Evolutionary conservation across 2,329 filamentous ascomycete genomes (phyloP).

Genomic region (Aspergillus quadricinctus): DNA sequence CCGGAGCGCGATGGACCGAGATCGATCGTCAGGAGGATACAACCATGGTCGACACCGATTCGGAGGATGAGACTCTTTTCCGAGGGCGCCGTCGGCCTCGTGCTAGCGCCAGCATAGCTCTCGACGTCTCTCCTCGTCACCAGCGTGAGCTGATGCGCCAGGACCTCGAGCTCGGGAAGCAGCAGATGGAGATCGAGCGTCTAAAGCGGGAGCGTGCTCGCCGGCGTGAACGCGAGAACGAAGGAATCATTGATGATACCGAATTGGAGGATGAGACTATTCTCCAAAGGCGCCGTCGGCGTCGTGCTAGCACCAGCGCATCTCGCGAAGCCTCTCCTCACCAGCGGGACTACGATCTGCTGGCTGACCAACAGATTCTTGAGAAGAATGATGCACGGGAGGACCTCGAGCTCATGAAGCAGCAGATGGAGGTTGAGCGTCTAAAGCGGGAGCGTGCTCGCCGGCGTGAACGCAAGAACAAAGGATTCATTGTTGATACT

Average conservation of each 20-base stretch:
- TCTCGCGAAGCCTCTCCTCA: no score
- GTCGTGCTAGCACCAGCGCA: no score
- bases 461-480: conserved; percentile 21
- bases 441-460: conserved; percentile 31
- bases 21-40: conserved; percentile 58
- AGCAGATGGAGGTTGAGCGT: conserved; percentile 34
- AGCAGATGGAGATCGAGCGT: conserved; percentile 34
- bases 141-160: conserved; percentile 19
- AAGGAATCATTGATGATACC: neutral
- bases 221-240: conserved; percentile 21
- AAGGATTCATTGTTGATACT: no score
- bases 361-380: conserved; percentile 31
- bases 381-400: conserved; percentile 31
- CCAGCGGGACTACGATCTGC: conserved; percentile 29
- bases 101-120: conserved; percentile 21
- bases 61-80: conserved; percentile 22
- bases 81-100: conserved; percentile 15
- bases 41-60: conserved; percentile 18
- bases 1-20: conserved; percentile 87
- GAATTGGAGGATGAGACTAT: no score
- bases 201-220: conserved; percentile 31
- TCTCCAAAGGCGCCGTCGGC: no score
- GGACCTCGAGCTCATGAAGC: conserved; percentile 31
- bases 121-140: conserved; percentile 17
- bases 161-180: conserved; percentile 31